Conservation (phyloP, 148 eudicot species). For the Persicaria tinctoria region DNA sequence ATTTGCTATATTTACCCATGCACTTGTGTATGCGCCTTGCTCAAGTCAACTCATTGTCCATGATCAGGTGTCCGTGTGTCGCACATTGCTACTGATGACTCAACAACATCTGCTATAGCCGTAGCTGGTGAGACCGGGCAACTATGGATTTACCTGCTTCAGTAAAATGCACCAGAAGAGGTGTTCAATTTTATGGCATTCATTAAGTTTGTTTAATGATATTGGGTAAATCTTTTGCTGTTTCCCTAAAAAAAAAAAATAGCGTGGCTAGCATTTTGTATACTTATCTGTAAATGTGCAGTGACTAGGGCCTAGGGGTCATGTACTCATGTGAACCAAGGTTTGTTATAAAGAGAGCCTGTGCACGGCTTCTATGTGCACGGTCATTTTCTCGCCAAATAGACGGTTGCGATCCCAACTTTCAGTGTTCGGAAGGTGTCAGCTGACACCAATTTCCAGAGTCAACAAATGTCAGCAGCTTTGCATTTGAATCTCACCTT, state of each 20-base stretch:
- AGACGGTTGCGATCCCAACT: no score
- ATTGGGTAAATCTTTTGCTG: not conserved
- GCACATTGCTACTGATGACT: slow-evolving; percentile 52
- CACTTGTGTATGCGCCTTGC: not conserved
- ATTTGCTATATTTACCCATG: not conserved
- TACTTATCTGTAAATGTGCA: not conserved
- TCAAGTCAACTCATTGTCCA: not conserved
- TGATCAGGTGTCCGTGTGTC: slow-evolving; percentile 49
- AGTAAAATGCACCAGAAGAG: not conserved
- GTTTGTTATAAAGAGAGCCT: no score
- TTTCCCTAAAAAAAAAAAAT: not conserved
- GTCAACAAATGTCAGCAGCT: no score
- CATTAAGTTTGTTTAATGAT: not conserved
- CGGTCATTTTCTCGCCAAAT: no score
- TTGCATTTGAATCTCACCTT: no score
- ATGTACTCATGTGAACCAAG: not conserved
- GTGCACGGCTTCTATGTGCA: no score
- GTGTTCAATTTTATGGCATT: not conserved
- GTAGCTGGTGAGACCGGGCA: slow-evolving; percentile 52
- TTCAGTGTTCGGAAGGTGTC: no score
- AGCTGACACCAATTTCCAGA: no score
- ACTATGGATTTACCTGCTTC: slow-evolving; percentile 44
- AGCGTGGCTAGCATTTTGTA: not conserved
- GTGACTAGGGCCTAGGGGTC: not conserved
- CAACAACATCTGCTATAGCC: slow-evolving; percentile 45